Percentiles rank a stretch among this genome's conserved stretches.
phyloP scores from a whole-genome alignment of 1,284 basidiomycete genomes.

The Peniophora sp. region DNA sequence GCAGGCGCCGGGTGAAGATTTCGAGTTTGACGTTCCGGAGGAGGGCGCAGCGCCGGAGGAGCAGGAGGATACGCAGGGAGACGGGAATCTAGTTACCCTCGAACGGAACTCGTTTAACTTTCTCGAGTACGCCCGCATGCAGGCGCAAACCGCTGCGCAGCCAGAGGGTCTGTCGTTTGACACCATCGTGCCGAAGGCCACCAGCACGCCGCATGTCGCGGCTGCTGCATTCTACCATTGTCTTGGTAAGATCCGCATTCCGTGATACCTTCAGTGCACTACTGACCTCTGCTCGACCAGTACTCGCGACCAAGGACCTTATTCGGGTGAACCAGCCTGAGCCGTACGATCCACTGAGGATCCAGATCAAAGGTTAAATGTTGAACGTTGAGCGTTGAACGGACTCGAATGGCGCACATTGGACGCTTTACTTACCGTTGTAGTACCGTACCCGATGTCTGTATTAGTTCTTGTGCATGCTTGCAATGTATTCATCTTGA shows the following conservation, averaged over 20 bases:
- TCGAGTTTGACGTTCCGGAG: slow-evolving; percentile 44
- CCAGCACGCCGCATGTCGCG: slow-evolving; percentile 68
- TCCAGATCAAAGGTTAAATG: slow-evolving; percentile 21
- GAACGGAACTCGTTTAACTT: slow-evolving; percentile 41
- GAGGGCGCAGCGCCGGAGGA: slow-evolving; percentile 19
- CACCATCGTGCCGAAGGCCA: slow-evolving; percentile 51
- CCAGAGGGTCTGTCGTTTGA: slow-evolving; percentile 48
- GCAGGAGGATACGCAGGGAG: slow-evolving; percentile 12
- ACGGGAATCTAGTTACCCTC: slow-evolving; percentile 46
- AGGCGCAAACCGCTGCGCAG: slow-evolving; percentile 47
- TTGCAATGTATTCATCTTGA: slow-evolving; percentile 5
- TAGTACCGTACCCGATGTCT: too few relatives aligned
- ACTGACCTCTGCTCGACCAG: slow-evolving; percentile 24
- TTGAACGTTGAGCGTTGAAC: too few relatives aligned
- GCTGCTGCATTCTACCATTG: slow-evolving; percentile 77
- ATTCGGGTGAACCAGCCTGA: slow-evolving; percentile 44
- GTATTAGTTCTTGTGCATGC: slow-evolving; percentile 2
- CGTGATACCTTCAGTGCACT: not conserved
- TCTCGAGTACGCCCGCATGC: slow-evolving; percentile 70
- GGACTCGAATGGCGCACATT: too few relatives aligned
- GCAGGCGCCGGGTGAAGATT: slow-evolving; percentile 47
- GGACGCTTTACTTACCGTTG: too few relatives aligned
- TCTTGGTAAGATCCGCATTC: slow-evolving; percentile 41
- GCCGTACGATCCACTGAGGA: slow-evolving; percentile 42
- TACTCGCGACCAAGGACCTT: slow-evolving; percentile 59